These are phyloP conservation scores for Baudoinia panamericana DNA, from an alignment of 495 filamentous ascomycete genomes.

Conservation along the genomic window DNA sequence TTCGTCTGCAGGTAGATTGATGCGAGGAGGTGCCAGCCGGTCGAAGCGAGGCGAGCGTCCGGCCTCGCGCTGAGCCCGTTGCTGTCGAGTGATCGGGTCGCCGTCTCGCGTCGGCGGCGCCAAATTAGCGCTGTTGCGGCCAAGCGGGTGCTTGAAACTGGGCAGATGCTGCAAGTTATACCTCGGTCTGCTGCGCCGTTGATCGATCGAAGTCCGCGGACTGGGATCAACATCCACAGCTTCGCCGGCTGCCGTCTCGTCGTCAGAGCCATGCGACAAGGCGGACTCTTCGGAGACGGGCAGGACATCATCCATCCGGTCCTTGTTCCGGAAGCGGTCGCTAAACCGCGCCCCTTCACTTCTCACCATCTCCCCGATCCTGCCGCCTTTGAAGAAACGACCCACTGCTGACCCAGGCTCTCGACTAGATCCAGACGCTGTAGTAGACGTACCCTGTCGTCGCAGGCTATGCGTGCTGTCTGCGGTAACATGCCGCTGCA, in stretches of 20 bases:
- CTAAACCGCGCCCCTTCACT: constrained; percentile 23
- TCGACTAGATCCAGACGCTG: neutral
- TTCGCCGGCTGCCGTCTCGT: neutral
- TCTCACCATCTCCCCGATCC: constrained; percentile 25
- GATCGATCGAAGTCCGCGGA: constrained; percentile 8
- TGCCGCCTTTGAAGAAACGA: constrained; percentile 28
- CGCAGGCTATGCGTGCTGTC: constrained; percentile 9
- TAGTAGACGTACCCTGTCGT: constrained; percentile 3
- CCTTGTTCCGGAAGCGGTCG: constrained; percentile 24
- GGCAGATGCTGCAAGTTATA: constrained; percentile 36
- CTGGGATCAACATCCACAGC: neutral
- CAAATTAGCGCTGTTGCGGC: constrained; percentile 26
- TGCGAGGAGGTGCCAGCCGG: constrained; percentile 46
- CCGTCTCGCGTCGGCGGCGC: constrained; percentile 1
- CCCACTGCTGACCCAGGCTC: constrained; percentile 23
- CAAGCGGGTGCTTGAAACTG: constrained; percentile 37
- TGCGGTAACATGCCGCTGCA: constrained; percentile 10
- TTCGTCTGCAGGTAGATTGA: constrained; percentile 41
- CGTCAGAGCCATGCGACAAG: neutral
- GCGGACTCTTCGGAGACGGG: constrained; percentile 3
- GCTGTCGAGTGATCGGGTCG: constrained; percentile 32
- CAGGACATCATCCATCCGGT: constrained; percentile 15
- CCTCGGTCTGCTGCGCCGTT: constrained; percentile 21
- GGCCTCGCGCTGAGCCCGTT: constrained; percentile 23
- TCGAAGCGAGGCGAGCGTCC: constrained; percentile 30